These are phyloP conservation scores for Penicillium lividum DNA, from an alignment of 495 filamentous ascomycete species.

Conservation along the genomic window DNA sequence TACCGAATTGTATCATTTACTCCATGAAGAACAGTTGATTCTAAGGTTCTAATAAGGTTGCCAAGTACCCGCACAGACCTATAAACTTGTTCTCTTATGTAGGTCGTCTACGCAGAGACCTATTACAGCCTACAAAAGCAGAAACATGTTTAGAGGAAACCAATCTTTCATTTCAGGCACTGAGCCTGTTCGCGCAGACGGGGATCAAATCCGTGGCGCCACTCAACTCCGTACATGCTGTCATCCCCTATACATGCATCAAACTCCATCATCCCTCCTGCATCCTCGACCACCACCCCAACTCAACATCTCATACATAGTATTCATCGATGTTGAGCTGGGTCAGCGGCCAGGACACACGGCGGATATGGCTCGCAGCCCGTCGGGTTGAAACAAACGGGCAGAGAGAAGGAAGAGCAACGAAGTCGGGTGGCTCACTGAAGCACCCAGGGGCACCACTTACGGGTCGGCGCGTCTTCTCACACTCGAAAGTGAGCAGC, in stretches of 20 bases:
- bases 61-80: no score
- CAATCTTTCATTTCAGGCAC: no score
- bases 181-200: no score
- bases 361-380: background rate
- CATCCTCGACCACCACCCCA: background rate
- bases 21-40: no score
- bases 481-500: background rate
- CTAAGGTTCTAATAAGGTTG: no score
- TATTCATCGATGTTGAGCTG: background rate
- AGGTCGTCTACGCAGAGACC: no score
- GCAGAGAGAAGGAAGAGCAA: background rate
- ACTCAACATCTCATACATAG: background rate
- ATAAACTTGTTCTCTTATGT: no score
- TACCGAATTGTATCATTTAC: no score
- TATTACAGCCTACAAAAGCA: no score
- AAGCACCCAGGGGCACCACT: background rate
- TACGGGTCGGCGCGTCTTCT: background rate
- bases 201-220: background rate
- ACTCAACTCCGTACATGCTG: background rate
- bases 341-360: background rate
- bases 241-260: background rate
- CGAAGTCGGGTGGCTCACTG: background rate
- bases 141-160: no score
- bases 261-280: background rate
- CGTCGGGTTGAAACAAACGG: background rate